Percentiles rank a stretch among this genome's conserved stretches.
phyloP scores from a whole-genome alignment of 768 basidiomycete species.

The Termitomyces titanicus region DNA sequence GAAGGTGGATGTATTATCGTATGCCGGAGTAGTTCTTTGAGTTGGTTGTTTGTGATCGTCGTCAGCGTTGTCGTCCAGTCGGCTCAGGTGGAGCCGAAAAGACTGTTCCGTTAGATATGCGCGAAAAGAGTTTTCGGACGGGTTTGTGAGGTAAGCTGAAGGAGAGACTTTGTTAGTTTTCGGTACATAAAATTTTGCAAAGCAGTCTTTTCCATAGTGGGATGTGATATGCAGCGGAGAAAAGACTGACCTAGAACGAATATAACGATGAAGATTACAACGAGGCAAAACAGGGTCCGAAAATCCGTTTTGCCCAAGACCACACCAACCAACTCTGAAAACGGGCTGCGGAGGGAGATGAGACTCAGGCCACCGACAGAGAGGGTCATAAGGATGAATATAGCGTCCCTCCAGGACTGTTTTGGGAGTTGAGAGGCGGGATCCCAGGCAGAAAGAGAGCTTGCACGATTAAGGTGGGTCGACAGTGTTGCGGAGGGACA shows the following conservation, averaged over 20 bases:
- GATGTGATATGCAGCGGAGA: background rate
- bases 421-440: conserved; percentile 28
- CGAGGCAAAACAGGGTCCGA: conserved; percentile 65
- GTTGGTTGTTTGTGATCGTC: conserved; percentile 42
- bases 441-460: conserved; percentile 31
- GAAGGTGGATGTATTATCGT: conserved; percentile 48
- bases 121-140: conserved; percentile 90
- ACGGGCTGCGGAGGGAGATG: conserved; percentile 54
- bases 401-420: conserved; percentile 40
- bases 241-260: conserved; percentile 64
- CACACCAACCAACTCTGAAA: conserved; percentile 46
- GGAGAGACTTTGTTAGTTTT: conserved; percentile 11
- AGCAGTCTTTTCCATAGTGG: too few relatives aligned
- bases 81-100: conserved; percentile 90
- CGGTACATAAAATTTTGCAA: too few relatives aligned
- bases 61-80: conserved; percentile 66
- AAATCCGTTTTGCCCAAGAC: conserved; percentile 59
- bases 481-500: conserved; percentile 40
- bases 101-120: conserved; percentile 96
- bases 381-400: conserved; percentile 61
- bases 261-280: conserved; percentile 65
- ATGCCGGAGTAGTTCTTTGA: conserved; percentile 24
- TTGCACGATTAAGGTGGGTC: conserved; percentile 24
- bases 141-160: conserved; percentile 92
- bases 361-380: conserved; percentile 61